Evolutionary conservation across 2,329 filamentous ascomycete species (phyloP).

Genomic region (Ceratocystis huliohia): DNA sequence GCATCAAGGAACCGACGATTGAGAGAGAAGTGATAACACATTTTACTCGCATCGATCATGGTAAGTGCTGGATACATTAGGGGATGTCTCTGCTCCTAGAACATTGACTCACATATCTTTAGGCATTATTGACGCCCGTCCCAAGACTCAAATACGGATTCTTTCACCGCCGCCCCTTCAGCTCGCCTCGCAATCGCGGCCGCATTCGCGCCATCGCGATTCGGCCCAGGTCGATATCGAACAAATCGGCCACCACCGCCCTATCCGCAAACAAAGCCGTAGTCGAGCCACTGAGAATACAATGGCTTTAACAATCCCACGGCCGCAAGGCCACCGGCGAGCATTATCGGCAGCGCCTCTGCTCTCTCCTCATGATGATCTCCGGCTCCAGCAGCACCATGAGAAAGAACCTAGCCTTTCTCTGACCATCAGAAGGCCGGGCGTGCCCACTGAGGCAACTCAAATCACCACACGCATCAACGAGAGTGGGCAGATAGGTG

Average conservation of each 20-base stretch:
- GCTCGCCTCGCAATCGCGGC: constrained; percentile 39
- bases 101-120: constrained; percentile 6
- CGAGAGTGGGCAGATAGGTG: constrained; percentile 53
- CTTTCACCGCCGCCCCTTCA: constrained; percentile 33
- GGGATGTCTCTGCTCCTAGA: background rate
- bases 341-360: constrained; percentile 31
- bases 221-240: constrained; percentile 52
- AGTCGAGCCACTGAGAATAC: constrained; percentile 27
- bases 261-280: background rate
- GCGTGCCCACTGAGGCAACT: constrained; percentile 47
- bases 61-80: constrained; percentile 35
- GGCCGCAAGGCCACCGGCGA: constrained; percentile 23
- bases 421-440: background rate
- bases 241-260: background rate
- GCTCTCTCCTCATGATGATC: constrained; percentile 25
- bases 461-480: constrained; percentile 47
- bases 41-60: constrained; percentile 77
- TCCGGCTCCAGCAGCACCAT: constrained; percentile 33
- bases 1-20: constrained; percentile 65
- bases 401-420: constrained; percentile 53
- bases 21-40: constrained; percentile 83
- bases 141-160: constrained; percentile 23
- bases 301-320: constrained; percentile 40
- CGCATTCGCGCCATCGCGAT: constrained; percentile 32
- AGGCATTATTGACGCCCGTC: constrained; percentile 29